Evolutionary conservation across 257 asterid species (phyloP).

Genomic region (Solanum bulbocastanum): DNA sequence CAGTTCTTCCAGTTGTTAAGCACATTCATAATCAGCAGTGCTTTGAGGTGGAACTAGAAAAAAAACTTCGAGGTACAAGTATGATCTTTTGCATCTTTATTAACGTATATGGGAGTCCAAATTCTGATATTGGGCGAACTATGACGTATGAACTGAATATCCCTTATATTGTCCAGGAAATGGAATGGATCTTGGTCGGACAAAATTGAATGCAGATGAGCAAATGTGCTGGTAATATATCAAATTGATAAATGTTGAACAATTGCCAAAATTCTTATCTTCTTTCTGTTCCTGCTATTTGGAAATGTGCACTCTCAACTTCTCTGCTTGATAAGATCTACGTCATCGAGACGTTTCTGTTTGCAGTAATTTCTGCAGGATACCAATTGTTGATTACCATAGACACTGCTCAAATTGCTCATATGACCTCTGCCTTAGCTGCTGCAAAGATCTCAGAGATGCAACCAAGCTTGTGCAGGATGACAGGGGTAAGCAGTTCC

Average conservation of each 20-base stretch:
- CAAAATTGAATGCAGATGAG: conserved; percentile 89
- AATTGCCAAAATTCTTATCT: not conserved
- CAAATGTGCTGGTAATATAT: conserved; percentile 94
- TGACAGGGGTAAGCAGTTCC: conserved; percentile 17
- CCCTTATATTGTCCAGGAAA: conserved; percentile 46
- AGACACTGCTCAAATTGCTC: conserved; percentile 89
- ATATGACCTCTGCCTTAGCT: conserved; percentile 93
- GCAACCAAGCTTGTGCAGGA: conserved; percentile 37
- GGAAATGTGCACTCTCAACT: not conserved
- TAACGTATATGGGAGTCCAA: not conserved
- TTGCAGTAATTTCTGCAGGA: conserved; percentile 92
- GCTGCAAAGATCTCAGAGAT: conserved; percentile 86
- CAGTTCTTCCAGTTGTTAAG: conserved; percentile 82
- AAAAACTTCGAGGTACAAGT: conserved; percentile 60
- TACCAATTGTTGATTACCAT: conserved; percentile 89
- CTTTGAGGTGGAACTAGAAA: conserved; percentile 84
- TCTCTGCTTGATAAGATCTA: not conserved
- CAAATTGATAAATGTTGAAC: not conserved
- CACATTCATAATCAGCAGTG: conserved; percentile 72
- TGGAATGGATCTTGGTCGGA: conserved; percentile 72
- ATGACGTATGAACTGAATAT: not conserved
- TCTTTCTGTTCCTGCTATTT: not conserved
- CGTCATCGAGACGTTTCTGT: not conserved
- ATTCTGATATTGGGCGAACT: not conserved
- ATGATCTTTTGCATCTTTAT: conserved; percentile 3